Evolutionary conservation across 2,329 filamentous ascomycete genomes (phyloP), one percentile per base, ranked within the genome.

Genomic region (Fusarium brachygibbosum): DNA sequence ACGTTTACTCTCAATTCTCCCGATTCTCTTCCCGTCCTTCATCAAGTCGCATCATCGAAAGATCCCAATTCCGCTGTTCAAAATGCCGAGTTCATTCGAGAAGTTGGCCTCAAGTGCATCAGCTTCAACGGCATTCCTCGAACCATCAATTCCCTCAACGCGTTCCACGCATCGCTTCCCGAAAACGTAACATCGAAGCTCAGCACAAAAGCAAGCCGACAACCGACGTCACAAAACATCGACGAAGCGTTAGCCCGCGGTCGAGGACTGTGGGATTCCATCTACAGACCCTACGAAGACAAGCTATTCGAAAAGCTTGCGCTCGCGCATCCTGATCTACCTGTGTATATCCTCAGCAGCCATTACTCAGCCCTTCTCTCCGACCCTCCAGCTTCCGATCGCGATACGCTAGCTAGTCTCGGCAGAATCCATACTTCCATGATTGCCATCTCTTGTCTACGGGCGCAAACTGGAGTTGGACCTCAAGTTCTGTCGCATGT

Each of bases 1-100:
- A 93, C 92, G 3, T 92, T 95, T 82, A 96, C 93, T 1, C 88
- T 96, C 83, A 96, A 97, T 82, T 94, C 92, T 3, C 93, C 93
- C 25, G 90, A 92, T 59, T 91, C 92, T 5, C 87, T 95, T 69
- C 81, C 87, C 6, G 80, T 86, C 23, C 85, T 94, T 14, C 90
- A 89, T 79, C 75, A 84, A 57, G 79, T 87, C 32, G 85, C 86
- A 13, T 73, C 79, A 6, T 52, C 72, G 9, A 55, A 73, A 63
- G 46, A 64, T 66, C 58, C 53, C 57, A 44, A 59, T 62, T 66
- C 53, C 16, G 57, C 68, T 8, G 80, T 86, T 4, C 81, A 84
- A 28, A 83, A 86, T 34, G 91, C 91, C 66, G 91, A 93, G 76
- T 83, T 92, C 60, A 92, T 93, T 83, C 88, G 91, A 73, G 91